These are phyloP conservation scores for Backusella morwellensis DNA, from an alignment of 192 early-diverging fungal species.

Conservation along the genomic window DNA sequence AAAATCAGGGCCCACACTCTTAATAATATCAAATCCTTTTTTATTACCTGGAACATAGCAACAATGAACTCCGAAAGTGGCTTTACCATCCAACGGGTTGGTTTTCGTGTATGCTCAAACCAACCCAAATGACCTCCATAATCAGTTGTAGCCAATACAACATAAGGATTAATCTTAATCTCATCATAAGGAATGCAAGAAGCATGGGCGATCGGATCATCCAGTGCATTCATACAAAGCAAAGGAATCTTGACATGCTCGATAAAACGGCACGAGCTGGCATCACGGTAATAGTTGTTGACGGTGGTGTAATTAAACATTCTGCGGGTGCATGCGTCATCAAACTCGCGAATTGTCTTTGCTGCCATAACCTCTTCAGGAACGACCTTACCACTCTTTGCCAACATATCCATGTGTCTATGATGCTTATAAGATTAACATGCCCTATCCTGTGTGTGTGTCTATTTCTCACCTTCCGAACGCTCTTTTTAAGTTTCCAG, in stretches of 20 bases:
- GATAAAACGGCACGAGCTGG: constrained; percentile 61
- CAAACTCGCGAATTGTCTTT: constrained; percentile 76
- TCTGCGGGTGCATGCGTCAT: constrained; percentile 70
- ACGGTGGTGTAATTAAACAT: constrained; percentile 82
- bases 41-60: constrained; percentile 47
- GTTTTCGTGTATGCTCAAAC: constrained; percentile 58
- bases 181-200: constrained; percentile 74
- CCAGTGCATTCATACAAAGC: constrained; percentile 77
- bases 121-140: constrained; percentile 93
- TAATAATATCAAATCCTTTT: not conserved
- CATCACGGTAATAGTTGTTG: constrained; percentile 75
- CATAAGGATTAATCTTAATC: constrained; percentile 72
- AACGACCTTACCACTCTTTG: constrained; percentile 47
- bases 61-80: constrained; percentile 67
- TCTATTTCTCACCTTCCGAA: constrained; percentile 37
- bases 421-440: not conserved
- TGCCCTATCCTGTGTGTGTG: not conserved
- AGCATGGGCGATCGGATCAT: constrained; percentile 84
- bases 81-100: constrained; percentile 60
- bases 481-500: constrained; percentile 41
- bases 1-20: not conserved
- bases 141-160: constrained; percentile 77
- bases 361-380: constrained; percentile 50
- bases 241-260: constrained; percentile 72
- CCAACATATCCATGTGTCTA: constrained; percentile 42